Evolutionary conservation across 495 filamentous ascomycete genomes (phyloP), one percentile per base, ranked within the genome.

Genomic region (Entonaema liquescens): DNA sequence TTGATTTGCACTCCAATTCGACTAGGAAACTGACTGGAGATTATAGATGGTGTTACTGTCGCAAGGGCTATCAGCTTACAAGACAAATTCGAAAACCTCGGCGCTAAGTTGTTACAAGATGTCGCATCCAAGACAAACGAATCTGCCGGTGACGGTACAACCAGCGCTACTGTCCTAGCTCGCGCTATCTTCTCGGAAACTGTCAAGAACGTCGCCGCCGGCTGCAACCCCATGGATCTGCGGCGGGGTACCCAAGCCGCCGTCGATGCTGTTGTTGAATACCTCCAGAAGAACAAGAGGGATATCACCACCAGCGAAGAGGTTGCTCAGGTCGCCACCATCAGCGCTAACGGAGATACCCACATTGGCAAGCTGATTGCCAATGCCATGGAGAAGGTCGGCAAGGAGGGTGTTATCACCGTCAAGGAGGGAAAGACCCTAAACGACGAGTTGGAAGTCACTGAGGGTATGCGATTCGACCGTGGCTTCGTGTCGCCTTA

Each of bases 81-180:
- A 87, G 95, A 99, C 86, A 99, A 99, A 82, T 99, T 97, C 83
- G 96, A 99, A 85, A 98, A 99, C 86, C 92, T 99, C 73, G 95
- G 95, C 82, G 96, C 96, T 71, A 91, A 92, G 76, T 89, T 99
- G 63, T 88, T 99, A 72, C 94, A 98, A 85, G 95, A 98, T 80
- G 95, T 99, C 65, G 96, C 95, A 74, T 96, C 92, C 76, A 99
- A 99, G 89, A 99, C 95, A 71, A 99, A 99, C 86, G 95, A 99
- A 84, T 89, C 93, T 75, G 95, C 95, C 66, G 95, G 95, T 90
- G 95, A 99, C 79, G 95, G 95, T 82, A 99, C 95, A 69, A 99
- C 95, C 66, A 97, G 93, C 61, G 95, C 95, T 68, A 99, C 95
- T 62, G 94, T 97, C 75, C 92, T 99, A 56, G 96, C 94, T 74